phyloP scores from a whole-genome alignment of 139 green algal species.

The Klebsormidium nitens region DNA sequence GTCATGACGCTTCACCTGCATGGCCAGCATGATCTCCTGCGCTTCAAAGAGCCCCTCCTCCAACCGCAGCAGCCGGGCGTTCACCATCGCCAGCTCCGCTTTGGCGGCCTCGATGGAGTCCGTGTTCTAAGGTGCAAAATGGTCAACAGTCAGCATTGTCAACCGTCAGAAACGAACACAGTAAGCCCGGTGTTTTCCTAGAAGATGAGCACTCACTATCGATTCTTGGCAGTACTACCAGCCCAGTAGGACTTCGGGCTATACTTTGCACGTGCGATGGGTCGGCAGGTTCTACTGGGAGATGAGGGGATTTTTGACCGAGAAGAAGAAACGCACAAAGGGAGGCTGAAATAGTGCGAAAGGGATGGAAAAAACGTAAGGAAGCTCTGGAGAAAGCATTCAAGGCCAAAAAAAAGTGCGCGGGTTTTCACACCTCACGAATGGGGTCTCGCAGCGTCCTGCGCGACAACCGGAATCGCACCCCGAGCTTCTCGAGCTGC shows the following conservation, averaged over 20 bases:
- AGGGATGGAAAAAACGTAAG: background rate
- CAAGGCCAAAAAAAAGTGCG: background rate
- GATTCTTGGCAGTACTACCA: no score
- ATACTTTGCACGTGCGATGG: no score
- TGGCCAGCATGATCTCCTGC: background rate
- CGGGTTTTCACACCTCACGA: background rate
- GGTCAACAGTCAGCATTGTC: no score
- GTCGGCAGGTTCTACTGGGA: no score
- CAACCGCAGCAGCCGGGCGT: background rate
- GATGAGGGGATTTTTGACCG: no score
- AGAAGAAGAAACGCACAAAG: background rate
- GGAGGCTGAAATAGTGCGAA: background rate
- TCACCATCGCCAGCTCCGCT: constrained; percentile 1
- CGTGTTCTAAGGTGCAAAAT: no score
- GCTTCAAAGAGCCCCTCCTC: background rate
- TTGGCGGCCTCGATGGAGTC: no score
- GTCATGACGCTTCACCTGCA: no score
- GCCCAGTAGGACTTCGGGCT: no score
- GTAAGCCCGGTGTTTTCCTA: background rate
- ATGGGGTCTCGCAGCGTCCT: constrained; percentile 22
- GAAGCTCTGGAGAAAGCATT: background rate
- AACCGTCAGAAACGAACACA: no score
- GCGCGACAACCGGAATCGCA: constrained; percentile 26
- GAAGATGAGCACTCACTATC: background rate
- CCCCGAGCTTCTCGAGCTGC: constrained; percentile 25